Percentiles rank a stretch among this genome's conserved stretches.
phyloP scores from a whole-genome alignment of 2,329 filamentous ascomycete genomes.

The Neurospora sp. region DNA sequence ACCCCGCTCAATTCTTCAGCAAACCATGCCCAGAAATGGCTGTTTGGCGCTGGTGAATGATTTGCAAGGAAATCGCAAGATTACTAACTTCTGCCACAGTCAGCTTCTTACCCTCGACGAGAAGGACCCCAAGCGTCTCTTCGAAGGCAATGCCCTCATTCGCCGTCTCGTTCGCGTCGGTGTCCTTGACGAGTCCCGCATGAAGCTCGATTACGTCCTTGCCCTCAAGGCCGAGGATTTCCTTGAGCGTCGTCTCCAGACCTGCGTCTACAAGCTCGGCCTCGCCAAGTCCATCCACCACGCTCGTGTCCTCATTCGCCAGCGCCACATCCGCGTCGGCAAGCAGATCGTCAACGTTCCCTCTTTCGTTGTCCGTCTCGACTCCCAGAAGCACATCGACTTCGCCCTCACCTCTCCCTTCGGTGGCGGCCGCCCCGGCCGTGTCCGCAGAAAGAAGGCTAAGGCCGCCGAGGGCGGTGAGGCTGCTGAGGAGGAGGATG shows the following conservation, averaged over 20 bases:
- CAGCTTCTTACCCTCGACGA: constrained; percentile 99
- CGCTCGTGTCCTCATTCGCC: constrained; percentile 98
- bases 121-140: constrained; percentile 99
- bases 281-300: constrained; percentile 99
- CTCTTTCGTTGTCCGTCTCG: constrained; percentile 98
- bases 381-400: constrained; percentile 99
- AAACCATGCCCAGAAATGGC: background rate
- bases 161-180: constrained; percentile 98
- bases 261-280: constrained; percentile 99
- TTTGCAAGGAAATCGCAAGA: background rate
- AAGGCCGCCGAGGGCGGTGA: constrained; percentile 84
- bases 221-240: constrained; percentile 99
- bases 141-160: constrained; percentile 99
- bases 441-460: constrained; percentile 99
- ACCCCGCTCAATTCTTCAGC: background rate
- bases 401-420: constrained; percentile 96
- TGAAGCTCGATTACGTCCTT: constrained; percentile 99
- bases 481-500: constrained; percentile 75
- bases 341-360: constrained; percentile 99
- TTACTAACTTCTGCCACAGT: constrained; percentile 42
- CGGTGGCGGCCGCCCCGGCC: constrained; percentile 91
- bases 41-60: constrained; percentile 4
- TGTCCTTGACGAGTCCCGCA: constrained; percentile 99
- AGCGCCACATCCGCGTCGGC: constrained; percentile 99
- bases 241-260: constrained; percentile 99